Base-by-base conservation (phyloP, 2,329 filamentous ascomycete species). In the Trichoderma atroviride region DNA sequence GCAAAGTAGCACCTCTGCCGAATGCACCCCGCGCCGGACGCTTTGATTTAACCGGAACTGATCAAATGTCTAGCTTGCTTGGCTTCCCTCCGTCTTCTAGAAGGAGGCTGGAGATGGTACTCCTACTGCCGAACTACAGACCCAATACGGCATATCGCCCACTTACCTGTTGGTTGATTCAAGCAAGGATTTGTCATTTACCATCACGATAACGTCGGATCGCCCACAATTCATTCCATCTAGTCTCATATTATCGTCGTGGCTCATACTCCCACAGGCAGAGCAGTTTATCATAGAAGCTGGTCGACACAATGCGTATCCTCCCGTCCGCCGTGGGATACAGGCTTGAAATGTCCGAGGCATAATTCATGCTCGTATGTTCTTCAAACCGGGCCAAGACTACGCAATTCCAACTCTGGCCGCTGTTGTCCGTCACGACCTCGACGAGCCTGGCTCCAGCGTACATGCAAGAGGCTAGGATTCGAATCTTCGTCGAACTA, bases 281-380 rank as follows among this genome's bases (percentile, higher is more conserved):
- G 37, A 94, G 75, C 57, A 90, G 78, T 75, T 85, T 88, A 78
- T 94, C 91, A 73, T 94, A 94, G 74, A 94, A 94, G 77, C 91
- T 94, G 0, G 90, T 93, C 27, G 90, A 92, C 1, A 93, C 82
- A 73, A 89, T 86, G 24, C 82, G 73, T 43, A 84, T 52, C 53
- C 40, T 59, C 22, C 64, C 55, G 10, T 29, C 29, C 40, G 47
- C 40, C 31, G 53, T 24, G 22, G n/a, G 60, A 14, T 31, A 33
- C 1, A 31, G 27, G 9, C 55, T 27, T 47, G 47, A 33, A 70
- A 89, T 87, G 79, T 94, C 94, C 74, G 91, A 92, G 7, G 91
- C 94, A 78, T 98, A 98, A 75, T 97, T 97, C 93, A 97, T 97
- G 78, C 93, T 97, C 80, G 92, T 84, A 77, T 97, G 94, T 77